Conservation (phyloP, 192 early-diverging fungal genomes). For the Gigaspora rosea region DNA sequence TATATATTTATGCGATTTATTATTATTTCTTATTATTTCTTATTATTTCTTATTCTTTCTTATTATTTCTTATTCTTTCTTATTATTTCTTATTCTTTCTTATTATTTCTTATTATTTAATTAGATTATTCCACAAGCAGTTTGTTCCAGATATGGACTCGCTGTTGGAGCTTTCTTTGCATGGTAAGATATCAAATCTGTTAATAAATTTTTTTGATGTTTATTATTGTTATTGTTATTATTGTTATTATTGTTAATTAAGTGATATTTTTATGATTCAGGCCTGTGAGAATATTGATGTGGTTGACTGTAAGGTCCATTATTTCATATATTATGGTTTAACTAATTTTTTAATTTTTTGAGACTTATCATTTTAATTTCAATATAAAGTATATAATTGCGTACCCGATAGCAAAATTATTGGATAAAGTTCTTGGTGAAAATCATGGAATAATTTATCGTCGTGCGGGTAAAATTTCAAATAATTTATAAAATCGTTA, state of each 20-base stretch:
- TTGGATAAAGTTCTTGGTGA: slow-evolving; percentile 83
- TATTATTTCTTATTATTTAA: slow-evolving; percentile 65
- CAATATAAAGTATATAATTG: slow-evolving; percentile 53
- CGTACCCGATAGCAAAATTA: slow-evolving; percentile 85
- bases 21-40: too few species aligned
- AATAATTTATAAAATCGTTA: neutral
- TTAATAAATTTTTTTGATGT: neutral
- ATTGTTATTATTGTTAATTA: neutral
- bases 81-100: too few species aligned
- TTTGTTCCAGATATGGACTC: slow-evolving; percentile 87
- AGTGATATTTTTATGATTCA: slow-evolving; percentile 7
- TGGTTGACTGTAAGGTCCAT: slow-evolving; percentile 38
- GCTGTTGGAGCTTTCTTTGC: slow-evolving; percentile 89
- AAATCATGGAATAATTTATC: slow-evolving; percentile 77
- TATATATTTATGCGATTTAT: too few species aligned
- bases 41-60: too few species aligned
- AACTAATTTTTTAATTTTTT: neutral
- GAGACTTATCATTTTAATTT: slow-evolving; percentile 1
- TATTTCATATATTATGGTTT: neutral
- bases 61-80: too few species aligned
- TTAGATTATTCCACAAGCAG: slow-evolving; percentile 89
- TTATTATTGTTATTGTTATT: neutral
- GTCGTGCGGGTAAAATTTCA: slow-evolving; percentile 52
- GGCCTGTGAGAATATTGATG: slow-evolving; percentile 60
- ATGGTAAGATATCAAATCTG: slow-evolving; percentile 35